phyloP scores from a whole-genome alignment of 2,329 filamentous ascomycete genomes.

The Trichophyton mentagrophytes region DNA sequence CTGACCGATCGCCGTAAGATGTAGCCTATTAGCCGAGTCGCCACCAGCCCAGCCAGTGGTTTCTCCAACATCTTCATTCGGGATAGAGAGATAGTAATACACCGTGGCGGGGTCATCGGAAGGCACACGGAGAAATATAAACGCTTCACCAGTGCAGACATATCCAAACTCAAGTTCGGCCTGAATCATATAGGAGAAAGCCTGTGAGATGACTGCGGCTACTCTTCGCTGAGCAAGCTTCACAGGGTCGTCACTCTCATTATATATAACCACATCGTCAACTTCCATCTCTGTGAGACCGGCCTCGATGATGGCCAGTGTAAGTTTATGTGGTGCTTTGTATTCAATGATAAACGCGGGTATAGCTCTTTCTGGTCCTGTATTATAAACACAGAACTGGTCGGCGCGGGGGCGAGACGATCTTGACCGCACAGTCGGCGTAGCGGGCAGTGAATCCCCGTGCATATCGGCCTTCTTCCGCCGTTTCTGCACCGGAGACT shows the following conservation, averaged over 20 bases:
- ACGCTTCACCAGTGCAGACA: conserved; percentile 33
- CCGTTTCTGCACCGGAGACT: conserved; percentile 1
- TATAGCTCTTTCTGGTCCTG: conserved; percentile 11
- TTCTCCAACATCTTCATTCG: conserved; percentile 20
- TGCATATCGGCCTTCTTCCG: neutral
- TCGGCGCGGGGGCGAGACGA: conserved; percentile 19
- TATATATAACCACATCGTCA: conserved; percentile 25
- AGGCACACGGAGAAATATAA: conserved; percentile 32
- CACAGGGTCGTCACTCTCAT: conserved; percentile 18
- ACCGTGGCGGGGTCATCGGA: conserved; percentile 20
- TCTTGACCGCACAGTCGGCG: neutral
- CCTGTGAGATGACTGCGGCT: conserved; percentile 35
- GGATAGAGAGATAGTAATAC: conserved; percentile 24
- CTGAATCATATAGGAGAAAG: conserved; percentile 40
- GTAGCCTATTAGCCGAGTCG: conserved; percentile 10
- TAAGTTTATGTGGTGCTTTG: conserved; percentile 39
- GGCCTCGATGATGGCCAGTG: conserved; percentile 29
- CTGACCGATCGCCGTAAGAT: conserved; percentile 22
- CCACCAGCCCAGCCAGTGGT: conserved; percentile 14
- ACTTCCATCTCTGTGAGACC: conserved; percentile 34
- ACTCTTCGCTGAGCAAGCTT: conserved; percentile 22
- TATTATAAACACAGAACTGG: conserved; percentile 26
- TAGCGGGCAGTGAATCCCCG: neutral
- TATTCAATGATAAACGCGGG: conserved; percentile 30
- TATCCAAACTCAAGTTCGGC: conserved; percentile 34